Evolutionary conservation across 2,329 filamentous ascomycete genomes (phyloP), one percentile per base, ranked within the genome.

Genomic region (Drechslerella coelobrocha): DNA sequence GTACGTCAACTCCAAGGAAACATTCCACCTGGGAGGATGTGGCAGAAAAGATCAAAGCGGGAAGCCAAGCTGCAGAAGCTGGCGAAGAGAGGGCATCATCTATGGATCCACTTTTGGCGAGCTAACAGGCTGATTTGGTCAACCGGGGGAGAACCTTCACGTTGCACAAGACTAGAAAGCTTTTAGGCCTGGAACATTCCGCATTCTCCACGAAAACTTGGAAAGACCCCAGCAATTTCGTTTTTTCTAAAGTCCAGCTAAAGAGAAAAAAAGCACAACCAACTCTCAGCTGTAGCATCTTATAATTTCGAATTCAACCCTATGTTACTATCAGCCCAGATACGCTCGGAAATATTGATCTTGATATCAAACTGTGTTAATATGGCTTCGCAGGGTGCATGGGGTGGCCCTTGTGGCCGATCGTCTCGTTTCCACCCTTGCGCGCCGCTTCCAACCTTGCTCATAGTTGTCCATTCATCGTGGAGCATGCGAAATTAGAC

Each of bases 111-210:
- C 24, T 51, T 52, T 51, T 26, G 19, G 45, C 51, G 41, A 34
- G 29, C 31, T n/a, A 52, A 12, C 29, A 14, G 19, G 47, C 29
- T 48, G 43, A 39, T 50, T 59, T 17, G 48, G 54, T 55, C 48
- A 43, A 56, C 10, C 17, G 31, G 39, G 24, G 12, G 52, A 57
- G 47, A 8, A 39, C 34, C 1, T 2, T 53, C 62, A 54, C 37
- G 62, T 68, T 23, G 27, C 54, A 68, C 62, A 68, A 59, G 43
- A 12, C 54, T 39, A 50, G 26, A 29, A 8, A 26, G 3, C 21
- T 19, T 19, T 34, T 14, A n/a, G 34, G 34, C 34, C 12, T 39
- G 34, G 34, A 39, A 39, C 12, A 39, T 39, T 39, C 34, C 34
- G 34, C n/a, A n/a, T 29, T 47, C 37, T 8, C 31, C 24, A 9